Conservation (phyloP, 2,329 filamentous ascomycete genomes). For the Calonectria fujianensis region DNA sequence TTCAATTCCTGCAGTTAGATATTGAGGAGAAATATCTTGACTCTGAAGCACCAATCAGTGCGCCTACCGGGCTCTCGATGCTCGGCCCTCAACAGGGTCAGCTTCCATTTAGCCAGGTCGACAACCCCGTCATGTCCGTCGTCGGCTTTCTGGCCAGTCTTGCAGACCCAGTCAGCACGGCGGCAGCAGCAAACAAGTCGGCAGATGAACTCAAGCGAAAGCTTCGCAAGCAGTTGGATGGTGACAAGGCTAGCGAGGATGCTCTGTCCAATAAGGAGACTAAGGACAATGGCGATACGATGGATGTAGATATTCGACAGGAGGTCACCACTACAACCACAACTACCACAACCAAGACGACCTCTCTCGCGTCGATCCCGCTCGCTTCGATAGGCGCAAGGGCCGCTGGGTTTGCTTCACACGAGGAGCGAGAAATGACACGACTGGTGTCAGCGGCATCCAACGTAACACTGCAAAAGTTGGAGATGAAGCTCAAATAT, state of each 20-base stretch:
- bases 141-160: slow-evolving; percentile 95
- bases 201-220: slow-evolving; percentile 89
- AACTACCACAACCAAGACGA: slow-evolving; percentile 67
- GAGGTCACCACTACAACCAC: slow-evolving; percentile 72
- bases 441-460: slow-evolving; percentile 93
- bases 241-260: slow-evolving; percentile 61
- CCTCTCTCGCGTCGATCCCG: slow-evolving; percentile 83
- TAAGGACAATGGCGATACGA: slow-evolving; percentile 75
- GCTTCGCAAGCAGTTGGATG: slow-evolving; percentile 86
- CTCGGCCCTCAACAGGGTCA: slow-evolving; percentile 85
- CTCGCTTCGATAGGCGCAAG: slow-evolving; percentile 91
- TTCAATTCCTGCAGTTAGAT: slow-evolving; percentile 96
- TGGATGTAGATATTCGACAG: slow-evolving; percentile 78
- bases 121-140: slow-evolving; percentile 98
- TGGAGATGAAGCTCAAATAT: slow-evolving; percentile 95
- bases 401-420: slow-evolving; percentile 90
- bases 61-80: slow-evolving; percentile 76
- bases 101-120: slow-evolving; percentile 91
- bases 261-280: slow-evolving; percentile 76
- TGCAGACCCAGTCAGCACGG: slow-evolving; percentile 91
- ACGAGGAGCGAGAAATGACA: slow-evolving; percentile 98
- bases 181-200: slow-evolving; percentile 91
- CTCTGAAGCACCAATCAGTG: slow-evolving; percentile 74
- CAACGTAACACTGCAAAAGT: slow-evolving; percentile 95
- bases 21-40: slow-evolving; percentile 99